Conservation (phyloP, 2,329 filamentous ascomycete genomes). For the Dactylellina cionopaga region DNA sequence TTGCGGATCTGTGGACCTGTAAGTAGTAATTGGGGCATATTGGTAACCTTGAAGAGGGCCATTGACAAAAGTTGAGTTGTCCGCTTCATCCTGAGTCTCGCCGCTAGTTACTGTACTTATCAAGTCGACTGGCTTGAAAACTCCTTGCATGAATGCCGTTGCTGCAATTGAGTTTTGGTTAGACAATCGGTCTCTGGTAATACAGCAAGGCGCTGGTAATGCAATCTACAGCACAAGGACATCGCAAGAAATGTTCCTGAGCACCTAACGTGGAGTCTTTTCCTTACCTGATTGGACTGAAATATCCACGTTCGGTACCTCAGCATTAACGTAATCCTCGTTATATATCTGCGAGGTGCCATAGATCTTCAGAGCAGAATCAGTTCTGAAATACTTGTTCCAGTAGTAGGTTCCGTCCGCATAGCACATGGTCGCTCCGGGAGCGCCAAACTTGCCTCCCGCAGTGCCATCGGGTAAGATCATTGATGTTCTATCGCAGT, state of each 20-base stretch:
- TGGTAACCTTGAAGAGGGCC: constrained; percentile 45
- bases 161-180: constrained; percentile 6
- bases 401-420: constrained; percentile 34
- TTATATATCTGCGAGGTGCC: constrained; percentile 45
- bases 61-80: constrained; percentile 45
- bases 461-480: constrained; percentile 6
- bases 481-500: constrained; percentile 47
- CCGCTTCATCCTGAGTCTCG: neutral
- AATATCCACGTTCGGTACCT: constrained; percentile 29
- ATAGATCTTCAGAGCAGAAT: constrained; percentile 31
- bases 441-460: constrained; percentile 23
- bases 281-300: constrained; percentile 45
- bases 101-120: constrained; percentile 5
- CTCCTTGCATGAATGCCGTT: constrained; percentile 45
- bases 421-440: constrained; percentile 38
- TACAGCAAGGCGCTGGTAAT: no score
- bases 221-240: no score
- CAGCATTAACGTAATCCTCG: constrained; percentile 17
- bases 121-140: constrained; percentile 29
- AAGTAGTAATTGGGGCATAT: constrained; percentile 35
- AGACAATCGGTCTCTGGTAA: neutral
- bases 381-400: constrained; percentile 38
- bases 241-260: no score
- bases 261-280: neutral
- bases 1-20: constrained; percentile 28